Base-by-base conservation (phyloP, 306 rosid species). In the Oxytropis ochrocephala region DNA sequence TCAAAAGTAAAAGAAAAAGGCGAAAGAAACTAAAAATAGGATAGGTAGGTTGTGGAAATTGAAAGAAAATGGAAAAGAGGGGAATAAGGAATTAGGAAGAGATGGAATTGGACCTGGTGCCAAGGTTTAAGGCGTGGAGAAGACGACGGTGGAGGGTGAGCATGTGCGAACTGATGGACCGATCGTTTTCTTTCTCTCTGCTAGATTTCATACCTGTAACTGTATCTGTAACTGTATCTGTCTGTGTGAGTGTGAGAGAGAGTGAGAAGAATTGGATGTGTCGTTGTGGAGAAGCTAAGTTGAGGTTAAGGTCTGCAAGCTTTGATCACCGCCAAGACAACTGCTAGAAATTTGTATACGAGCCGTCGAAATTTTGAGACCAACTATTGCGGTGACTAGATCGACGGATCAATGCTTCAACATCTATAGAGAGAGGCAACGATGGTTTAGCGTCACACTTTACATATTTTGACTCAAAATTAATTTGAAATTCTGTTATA, bases 91-190 rank as follows among this genome's bases (percentile, higher is more conserved):
- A 64, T 16, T 48, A 13, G 8, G 41, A 18, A 35, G 17, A 64
- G 7, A 8, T 21, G 29, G 29, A 24, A 24, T 24, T 24, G 29
- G 47, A 92, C 98, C 96, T 83, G 76, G 83, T 81, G 48, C 98
- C 98, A 5, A 92, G 90, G 78, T 67, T 86, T 54, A 89, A 85
- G 17, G 92, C 83, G 44, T 89, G 83, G 41, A 74, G 83, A 72
- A 92, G 91, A 64, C 98, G 98, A 14, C 80, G 83, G 64, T 84
- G 95, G 75, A 88, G 92, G 66, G 82, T 84, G 64, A 65, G 73
- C 24, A 78, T 54, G 21, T 80, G 95, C 27, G 72, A 74, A 56
- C 55, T 79, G 72, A 86, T 73, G 59, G 70, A 17, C 5, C 85
- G 82, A 24, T 68, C 79, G 61, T 56, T 74, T 36, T 78, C 87